phyloP scores from a whole-genome alignment of 192 early-diverging fungal genomes.

The Linderina pennispora region DNA sequence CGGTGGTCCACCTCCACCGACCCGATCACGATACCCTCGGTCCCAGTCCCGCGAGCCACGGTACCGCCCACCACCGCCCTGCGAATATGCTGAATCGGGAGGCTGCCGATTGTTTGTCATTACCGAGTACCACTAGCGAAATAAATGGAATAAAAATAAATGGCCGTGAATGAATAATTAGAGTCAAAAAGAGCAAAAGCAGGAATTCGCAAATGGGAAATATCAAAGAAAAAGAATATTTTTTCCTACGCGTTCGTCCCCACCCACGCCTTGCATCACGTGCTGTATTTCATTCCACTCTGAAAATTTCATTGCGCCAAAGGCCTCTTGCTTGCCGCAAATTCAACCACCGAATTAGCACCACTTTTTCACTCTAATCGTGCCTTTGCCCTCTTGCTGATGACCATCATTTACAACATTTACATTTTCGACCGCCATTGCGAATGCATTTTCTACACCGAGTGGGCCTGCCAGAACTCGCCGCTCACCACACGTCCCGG shows the following conservation, averaged over 20 bases:
- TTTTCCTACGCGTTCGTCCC: conserved; percentile 1
- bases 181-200: too few relatives aligned
- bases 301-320: too few relatives aligned
- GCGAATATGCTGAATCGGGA: conserved; percentile 16
- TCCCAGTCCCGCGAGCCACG: background rate
- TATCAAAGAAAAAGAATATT: background rate
- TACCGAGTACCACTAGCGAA: background rate
- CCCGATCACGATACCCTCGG: background rate
- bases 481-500: conserved; percentile 15
- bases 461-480: conserved; percentile 55
- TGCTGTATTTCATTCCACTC: conserved; percentile 1
- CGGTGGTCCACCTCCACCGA: background rate
- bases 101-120: conserved; percentile 29
- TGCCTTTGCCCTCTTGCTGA: conserved; percentile 1
- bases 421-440: conserved; percentile 95
- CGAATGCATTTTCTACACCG: conserved; percentile 79
- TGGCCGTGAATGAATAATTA: too few relatives aligned
- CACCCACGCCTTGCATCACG: too few relatives aligned
- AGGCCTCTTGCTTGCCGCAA: too few relatives aligned
- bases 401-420: conserved; percentile 69
- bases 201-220: background rate
- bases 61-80: too few relatives aligned
- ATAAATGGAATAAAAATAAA: too few relatives aligned
- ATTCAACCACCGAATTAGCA: too few relatives aligned
- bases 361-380: background rate